Evolutionary conservation across 345 rosid genomes (phyloP), one percentile per base, ranked within the genome.

Genomic region (Eucalyptus curtisii): DNA sequence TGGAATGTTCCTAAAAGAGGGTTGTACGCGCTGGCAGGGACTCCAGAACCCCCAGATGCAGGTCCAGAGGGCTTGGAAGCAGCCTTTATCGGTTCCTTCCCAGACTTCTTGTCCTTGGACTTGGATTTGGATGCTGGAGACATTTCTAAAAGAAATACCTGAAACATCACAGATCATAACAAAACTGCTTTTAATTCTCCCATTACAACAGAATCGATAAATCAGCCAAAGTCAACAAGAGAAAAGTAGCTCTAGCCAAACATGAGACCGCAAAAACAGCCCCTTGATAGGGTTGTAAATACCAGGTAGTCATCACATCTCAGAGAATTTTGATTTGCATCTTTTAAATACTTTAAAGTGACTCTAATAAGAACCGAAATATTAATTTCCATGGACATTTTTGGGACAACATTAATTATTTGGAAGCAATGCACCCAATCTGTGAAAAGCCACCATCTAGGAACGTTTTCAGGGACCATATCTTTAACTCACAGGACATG

Each of bases 1-100:
- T 97, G 97, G 89, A 97, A 97, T 88, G 98, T 95, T 88, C 95
- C 98, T 87, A 91, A 91, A 37, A 91, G 92, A 8, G 98, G 98
- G 93, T 94, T 95, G 90, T 95, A 97, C 59, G 96, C 98, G 89
- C 97, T 95, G 87, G 94, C 93, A 53, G 96, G 91, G 87, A 93
- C 86, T 85, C 95, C 93, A 92, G 90, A 92, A 82, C 91, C 94
- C 6, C 91, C 90, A 90, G 90, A 93, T 89, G 93, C 87, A 88
- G 95, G 44, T 84, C 93, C 96, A 1, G 95, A 86, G 89, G 95
- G 89, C 93, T 94, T 96, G 84, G 90, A 88, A 76, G 93, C 88
- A 89, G 94, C 89, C 94, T 95, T 96, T 89, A 90, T 94, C 50
- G 94, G 90, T 89, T 97, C 98, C 90, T 97, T 97, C 93, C 91